A percentile compares a stretch with the other conserved stretches of the same genome.
Conservation (phyloP, 2,329 filamentous ascomycete species). For the Phoma herbarum region DNA sequence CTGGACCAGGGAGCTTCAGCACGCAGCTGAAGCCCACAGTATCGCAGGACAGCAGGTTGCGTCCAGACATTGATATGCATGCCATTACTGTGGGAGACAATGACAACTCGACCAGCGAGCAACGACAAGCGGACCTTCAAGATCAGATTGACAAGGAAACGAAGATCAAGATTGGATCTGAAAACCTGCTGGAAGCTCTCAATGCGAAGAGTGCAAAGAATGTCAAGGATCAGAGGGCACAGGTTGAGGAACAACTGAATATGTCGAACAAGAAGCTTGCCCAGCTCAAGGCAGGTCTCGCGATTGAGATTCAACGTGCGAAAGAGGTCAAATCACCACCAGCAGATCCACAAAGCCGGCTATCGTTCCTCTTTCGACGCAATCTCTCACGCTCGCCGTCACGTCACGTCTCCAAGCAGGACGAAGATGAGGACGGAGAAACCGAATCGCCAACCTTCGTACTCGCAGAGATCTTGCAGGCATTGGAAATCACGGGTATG, state of each 20-base stretch:
- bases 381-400: slow-evolving; percentile 64
- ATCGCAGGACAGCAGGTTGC: slow-evolving; percentile 68
- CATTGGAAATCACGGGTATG: slow-evolving; percentile 87
- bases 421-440: slow-evolving; percentile 70
- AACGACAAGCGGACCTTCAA: slow-evolving; percentile 76
- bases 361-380: slow-evolving; percentile 66
- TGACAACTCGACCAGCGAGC: slow-evolving; percentile 69
- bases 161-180: slow-evolving; percentile 97
- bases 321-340: slow-evolving; percentile 62
- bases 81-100: slow-evolving; percentile 67
- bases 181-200: slow-evolving; percentile 95
- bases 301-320: slow-evolving; percentile 67
- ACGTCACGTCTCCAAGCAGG: slow-evolving; percentile 58
- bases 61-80: slow-evolving; percentile 65
- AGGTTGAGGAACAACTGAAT: slow-evolving; percentile 82
- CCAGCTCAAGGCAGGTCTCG: slow-evolving; percentile 66
- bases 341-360: slow-evolving; percentile 58
- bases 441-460: slow-evolving; percentile 91
- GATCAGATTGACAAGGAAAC: slow-evolving; percentile 93
- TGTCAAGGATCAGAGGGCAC: slow-evolving; percentile 71
- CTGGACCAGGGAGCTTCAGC: slow-evolving; percentile 81
- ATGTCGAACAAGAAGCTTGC: slow-evolving; percentile 79
- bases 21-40: slow-evolving; percentile 80
- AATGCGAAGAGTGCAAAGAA: slow-evolving; percentile 96
- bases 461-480: slow-evolving; percentile 87